phyloP scores from a whole-genome alignment of 306 rosid species.

The Carpinus viminea region DNA sequence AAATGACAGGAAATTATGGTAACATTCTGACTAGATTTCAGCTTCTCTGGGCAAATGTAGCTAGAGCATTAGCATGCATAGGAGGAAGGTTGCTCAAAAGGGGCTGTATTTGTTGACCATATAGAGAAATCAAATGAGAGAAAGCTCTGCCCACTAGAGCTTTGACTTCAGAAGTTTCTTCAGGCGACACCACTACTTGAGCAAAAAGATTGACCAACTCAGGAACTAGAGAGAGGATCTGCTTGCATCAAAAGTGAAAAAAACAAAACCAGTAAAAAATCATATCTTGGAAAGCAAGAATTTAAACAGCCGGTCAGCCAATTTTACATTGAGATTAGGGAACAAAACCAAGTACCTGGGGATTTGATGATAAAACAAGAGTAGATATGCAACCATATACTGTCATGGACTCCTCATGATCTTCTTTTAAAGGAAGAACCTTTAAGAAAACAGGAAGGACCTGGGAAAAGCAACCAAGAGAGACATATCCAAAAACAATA shows the following conservation, averaged over 20 bases:
- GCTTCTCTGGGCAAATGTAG: constrained; percentile 74
- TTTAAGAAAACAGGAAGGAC: constrained; percentile 91
- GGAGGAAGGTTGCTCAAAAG: constrained; percentile 82
- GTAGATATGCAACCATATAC: constrained; percentile 80
- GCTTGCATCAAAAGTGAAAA: constrained; percentile 37
- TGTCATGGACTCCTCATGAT: constrained; percentile 89
- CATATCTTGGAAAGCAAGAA: constrained; percentile 15
- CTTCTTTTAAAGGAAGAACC: constrained; percentile 95
- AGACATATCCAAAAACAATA: constrained; percentile 10
- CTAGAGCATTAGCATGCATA: constrained; percentile 81
- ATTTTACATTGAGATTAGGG: neutral
- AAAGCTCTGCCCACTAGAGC: constrained; percentile 81
- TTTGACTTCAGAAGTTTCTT: constrained; percentile 83
- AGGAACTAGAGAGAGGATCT: constrained; percentile 89
- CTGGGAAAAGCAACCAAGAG: constrained; percentile 47
- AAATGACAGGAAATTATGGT: constrained; percentile 16
- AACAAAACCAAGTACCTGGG: constrained; percentile 58
- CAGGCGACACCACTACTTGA: constrained; percentile 88
- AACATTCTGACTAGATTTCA: constrained; percentile 36
- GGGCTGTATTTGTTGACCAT: constrained; percentile 94
- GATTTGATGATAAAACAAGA: constrained; percentile 86
- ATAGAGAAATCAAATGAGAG: constrained; percentile 79
- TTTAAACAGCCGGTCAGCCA: neutral
- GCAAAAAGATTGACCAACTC: constrained; percentile 90
- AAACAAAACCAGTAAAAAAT: constrained; percentile 18